Conservation (phyloP, 2,329 filamentous ascomycete species). For the Chrysoporthe deuterocubensis region DNA sequence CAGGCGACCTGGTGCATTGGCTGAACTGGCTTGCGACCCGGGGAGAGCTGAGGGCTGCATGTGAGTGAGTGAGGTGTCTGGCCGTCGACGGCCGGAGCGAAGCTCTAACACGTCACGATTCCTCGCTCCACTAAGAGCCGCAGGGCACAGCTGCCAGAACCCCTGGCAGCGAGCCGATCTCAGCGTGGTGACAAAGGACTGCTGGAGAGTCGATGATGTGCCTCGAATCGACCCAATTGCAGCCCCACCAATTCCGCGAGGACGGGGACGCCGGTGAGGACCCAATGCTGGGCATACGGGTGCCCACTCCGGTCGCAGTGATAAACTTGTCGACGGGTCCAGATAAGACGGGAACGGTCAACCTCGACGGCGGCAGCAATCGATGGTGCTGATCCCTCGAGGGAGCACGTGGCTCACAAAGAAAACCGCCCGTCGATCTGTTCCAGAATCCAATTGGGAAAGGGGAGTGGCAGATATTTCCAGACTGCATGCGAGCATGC, state of each 20-base stretch:
- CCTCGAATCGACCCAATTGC: slow-evolving; percentile 4
- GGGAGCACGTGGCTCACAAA: background rate
- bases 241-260: too few relatives aligned
- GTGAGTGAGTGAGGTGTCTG: background rate
- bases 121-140: background rate
- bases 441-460: background rate
- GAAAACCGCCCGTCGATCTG: background rate
- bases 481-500: background rate
- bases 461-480: background rate
- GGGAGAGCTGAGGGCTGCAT: background rate
- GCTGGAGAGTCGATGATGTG: background rate
- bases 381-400: slow-evolving; percentile 3
- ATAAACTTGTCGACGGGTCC: background rate
- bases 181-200: background rate
- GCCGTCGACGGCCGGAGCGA: background rate
- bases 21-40: background rate
- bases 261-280: slow-evolving; percentile 8
- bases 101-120: background rate
- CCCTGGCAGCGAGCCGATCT: background rate
- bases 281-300: background rate
- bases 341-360: slow-evolving; percentile 19
- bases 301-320: slow-evolving; percentile 8
- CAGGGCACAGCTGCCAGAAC: background rate
- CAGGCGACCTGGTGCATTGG: background rate
- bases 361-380: slow-evolving; percentile 15